Percentiles rank a stretch among this genome's conserved stretches.
Evolutionary conservation across 768 basidiomycete genomes (phyloP).

Genomic region (Leccinum aurantiacum): DNA sequence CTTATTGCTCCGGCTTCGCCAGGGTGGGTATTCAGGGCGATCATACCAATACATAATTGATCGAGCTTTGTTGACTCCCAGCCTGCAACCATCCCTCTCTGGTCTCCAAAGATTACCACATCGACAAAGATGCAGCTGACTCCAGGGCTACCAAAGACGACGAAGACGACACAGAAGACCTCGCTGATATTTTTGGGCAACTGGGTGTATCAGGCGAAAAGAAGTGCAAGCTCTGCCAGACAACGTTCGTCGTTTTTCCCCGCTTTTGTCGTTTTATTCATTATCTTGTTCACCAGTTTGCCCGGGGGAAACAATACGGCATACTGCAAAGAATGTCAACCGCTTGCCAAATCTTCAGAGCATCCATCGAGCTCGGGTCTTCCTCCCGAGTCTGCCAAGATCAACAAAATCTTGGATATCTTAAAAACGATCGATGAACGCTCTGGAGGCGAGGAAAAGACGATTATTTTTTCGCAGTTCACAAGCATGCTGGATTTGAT

Average conservation of each 20-base stretch:
- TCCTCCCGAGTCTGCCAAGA: conserved; percentile 82
- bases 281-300: conserved; percentile 17
- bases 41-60: background rate
- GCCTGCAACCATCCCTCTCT: conserved; percentile 90
- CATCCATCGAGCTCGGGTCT: conserved; percentile 30
- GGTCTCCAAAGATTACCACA: conserved; percentile 71
- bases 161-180: conserved; percentile 65
- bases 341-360: conserved; percentile 49
- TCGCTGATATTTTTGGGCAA: conserved; percentile 70
- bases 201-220: conserved; percentile 57
- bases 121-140: conserved; percentile 76
- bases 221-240: conserved; percentile 80
- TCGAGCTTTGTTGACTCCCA: conserved; percentile 28
- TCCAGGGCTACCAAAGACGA: conserved; percentile 54
- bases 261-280: background rate
- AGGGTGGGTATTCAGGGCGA: conserved; percentile 54
- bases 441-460: conserved; percentile 72
- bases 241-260: conserved; percentile 47
- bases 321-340: conserved; percentile 61
- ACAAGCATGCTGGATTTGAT: conserved; percentile 86
- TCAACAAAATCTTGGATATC: conserved; percentile 75
- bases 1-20: conserved; percentile 78
- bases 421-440: conserved; percentile 62
- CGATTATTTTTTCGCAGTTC: conserved; percentile 94
- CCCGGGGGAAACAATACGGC: conserved; percentile 29